Conservation (phyloP, 2,329 filamentous ascomycete genomes). For the Sphaerulina musiva region DNA sequence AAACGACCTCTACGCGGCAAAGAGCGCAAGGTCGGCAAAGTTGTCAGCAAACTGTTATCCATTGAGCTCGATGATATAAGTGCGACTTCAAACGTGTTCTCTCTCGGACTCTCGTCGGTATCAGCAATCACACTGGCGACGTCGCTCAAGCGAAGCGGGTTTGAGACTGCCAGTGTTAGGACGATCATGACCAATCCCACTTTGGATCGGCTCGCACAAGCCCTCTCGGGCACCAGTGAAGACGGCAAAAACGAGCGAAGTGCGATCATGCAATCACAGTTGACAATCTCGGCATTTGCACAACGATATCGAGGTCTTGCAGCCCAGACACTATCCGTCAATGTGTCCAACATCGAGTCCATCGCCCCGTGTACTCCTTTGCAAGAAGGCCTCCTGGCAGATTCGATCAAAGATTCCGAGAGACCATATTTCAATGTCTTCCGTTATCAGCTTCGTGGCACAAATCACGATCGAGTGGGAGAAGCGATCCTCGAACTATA, state of each 20-base stretch:
- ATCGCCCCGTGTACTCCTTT: conserved; percentile 78
- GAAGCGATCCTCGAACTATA: conserved; percentile 54
- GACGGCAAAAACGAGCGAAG: conserved; percentile 24
- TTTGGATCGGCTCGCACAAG: conserved; percentile 38
- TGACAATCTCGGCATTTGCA: conserved; percentile 54
- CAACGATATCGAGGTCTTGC: conserved; percentile 54
- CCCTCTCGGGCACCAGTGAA: conserved; percentile 22
- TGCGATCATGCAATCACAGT: conserved; percentile 45
- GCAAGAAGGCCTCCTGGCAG: conserved; percentile 78
- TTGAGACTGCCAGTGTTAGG: conserved; percentile 56
- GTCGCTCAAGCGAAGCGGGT: conserved; percentile 57
- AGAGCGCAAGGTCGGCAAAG: conserved; percentile 46
- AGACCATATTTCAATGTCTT: conserved; percentile 75
- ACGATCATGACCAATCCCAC: conserved; percentile 56
- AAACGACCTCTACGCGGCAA: conserved; percentile 32
- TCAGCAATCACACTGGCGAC: conserved; percentile 66
- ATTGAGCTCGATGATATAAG: conserved; percentile 42
- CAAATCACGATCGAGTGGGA: conserved; percentile 47
- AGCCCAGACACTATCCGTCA: conserved; percentile 48
- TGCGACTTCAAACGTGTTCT: conserved; percentile 64
- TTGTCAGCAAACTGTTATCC: conserved; percentile 51
- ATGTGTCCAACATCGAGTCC: conserved; percentile 55
- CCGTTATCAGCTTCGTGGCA: conserved; percentile 47
- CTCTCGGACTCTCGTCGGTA: conserved; percentile 82
- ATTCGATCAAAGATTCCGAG: conserved; percentile 52